Base-by-base conservation (phyloP, 192 early-diverging fungal species). In the Coemansia sp. region DNA sequence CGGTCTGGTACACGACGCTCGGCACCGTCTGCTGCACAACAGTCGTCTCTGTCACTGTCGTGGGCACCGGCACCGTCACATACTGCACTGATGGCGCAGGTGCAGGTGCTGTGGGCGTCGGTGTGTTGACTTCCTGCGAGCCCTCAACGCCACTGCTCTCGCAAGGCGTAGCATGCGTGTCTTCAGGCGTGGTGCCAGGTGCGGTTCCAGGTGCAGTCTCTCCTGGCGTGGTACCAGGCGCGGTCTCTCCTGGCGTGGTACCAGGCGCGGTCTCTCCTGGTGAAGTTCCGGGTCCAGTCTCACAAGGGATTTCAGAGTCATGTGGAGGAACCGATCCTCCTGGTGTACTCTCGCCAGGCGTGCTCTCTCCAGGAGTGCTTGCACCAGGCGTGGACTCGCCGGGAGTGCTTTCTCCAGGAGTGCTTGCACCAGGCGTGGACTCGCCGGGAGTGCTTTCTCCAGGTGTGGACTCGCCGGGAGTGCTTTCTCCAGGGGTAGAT, bases 1-100 rank as follows among this genome's bases (percentile, higher is more conserved):
- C 60, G 0, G 65, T 75, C 57, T 75, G 47, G 61, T 60, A 62
- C n/a, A 63, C 21, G 4, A 63, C 33, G 57, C 56, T 68, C 1
- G 65, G 57, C n/a, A 74, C 64, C 8, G 71, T 74, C 57, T 68
- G 65, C 63, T 51, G 45, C 18, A 47, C 35, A 3, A 61, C 59
- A 12, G 63, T 55, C 14, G 63, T 72, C 53, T 65, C 57, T 16
- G 36, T 39, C 11, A 72, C 54, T 5, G 69, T 65, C n/a, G 62
- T 57, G 7, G 69, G 69, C 5, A 65, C 57, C 3, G 35, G 39
- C 3, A 66, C 70, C 0, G 70, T 73, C 20, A 67, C 48, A 9
- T 57, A 64, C 48, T 43, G 36, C 3, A 40, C 26, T 5, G 61
- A 47, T 10, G 59, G 63, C 1, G 36, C 28, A n/a, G 40, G n/a